These are phyloP conservation scores for Symbiodinium pilosum DNA, from an alignment of 73 alveolate genomes.

Conservation along the genomic window DNA sequence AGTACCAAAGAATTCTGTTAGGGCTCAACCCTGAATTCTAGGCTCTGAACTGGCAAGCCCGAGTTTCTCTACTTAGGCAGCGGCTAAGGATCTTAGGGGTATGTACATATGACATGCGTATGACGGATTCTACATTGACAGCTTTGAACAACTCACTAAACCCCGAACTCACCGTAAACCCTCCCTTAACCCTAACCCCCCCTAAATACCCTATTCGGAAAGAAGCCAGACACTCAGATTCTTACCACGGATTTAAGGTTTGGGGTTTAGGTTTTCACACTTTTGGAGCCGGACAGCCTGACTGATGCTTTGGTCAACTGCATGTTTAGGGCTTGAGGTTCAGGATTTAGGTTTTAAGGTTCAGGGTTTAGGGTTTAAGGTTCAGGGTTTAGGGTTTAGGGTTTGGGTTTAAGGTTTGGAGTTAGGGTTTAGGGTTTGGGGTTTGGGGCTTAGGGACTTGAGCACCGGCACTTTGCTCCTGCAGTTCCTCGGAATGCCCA, in stretches of 20 bases:
- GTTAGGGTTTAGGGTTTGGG: not conserved
- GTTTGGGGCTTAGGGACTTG: no score
- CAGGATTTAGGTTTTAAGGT: not conserved
- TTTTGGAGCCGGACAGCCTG: not conserved
- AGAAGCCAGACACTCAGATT: not conserved
- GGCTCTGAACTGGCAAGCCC: no score
- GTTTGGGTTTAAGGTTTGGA: not conserved
- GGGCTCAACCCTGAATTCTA: no score
- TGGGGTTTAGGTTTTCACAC: no score
- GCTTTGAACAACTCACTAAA: no score
- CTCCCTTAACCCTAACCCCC: not conserved
- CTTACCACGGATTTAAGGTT: not conserved
- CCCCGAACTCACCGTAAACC: no score
- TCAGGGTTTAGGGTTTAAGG: not conserved
- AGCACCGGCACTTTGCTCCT: no score
- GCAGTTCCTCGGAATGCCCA: no score
- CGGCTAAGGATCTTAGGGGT: not conserved
- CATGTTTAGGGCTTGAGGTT: not conserved
- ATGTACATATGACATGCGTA: not conserved
- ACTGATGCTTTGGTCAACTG: not conserved
- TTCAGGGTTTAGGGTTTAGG: not conserved
- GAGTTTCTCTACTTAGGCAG: not conserved
- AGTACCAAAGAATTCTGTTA: no score
- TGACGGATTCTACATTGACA: not conserved
- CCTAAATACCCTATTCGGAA: not conserved